These are phyloP conservation scores for Misopates orontium DNA, from an alignment of 257 asterid genomes.

Conservation along the genomic window DNA sequence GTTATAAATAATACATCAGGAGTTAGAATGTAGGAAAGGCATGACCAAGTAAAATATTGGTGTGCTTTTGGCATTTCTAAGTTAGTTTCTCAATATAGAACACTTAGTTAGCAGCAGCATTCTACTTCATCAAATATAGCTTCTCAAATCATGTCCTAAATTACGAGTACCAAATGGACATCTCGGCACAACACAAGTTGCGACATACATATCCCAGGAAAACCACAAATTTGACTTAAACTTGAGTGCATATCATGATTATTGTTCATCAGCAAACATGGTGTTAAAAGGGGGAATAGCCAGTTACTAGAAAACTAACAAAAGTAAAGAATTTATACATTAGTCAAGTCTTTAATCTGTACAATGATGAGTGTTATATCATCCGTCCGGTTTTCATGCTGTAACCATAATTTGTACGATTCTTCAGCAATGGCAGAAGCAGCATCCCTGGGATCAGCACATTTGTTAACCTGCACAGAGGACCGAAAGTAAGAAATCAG, in stretches of 20 bases:
- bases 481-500: constrained; percentile 19
- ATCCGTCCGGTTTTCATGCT: constrained; percentile 89
- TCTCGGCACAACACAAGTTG: not conserved
- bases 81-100: constrained; percentile 3
- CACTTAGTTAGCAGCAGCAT: not conserved
- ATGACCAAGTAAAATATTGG: not conserved
- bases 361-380: constrained; percentile 90
- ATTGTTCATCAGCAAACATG: constrained; percentile 20
- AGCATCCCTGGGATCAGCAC: constrained; percentile 76
- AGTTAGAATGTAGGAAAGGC: constrained; percentile 4
- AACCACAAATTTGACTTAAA: constrained; percentile 9
- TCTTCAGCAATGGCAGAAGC: constrained; percentile 81
- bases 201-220: constrained; percentile 3
- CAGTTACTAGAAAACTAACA: constrained; percentile 14
- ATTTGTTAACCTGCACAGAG: constrained; percentile 55
- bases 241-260: constrained; percentile 20
- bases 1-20: constrained; percentile 31
- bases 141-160: not conserved
- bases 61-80: not conserved
- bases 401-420: constrained; percentile 86
- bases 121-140: not conserved
- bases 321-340: constrained; percentile 52
- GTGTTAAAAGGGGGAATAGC: constrained; percentile 27
- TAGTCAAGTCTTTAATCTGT: constrained; percentile 64
- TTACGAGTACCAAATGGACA: not conserved